These are phyloP conservation scores for Pichia sorboxylosa DNA, from an alignment of 1,139 yeast genomes.

Conservation along the genomic window DNA sequence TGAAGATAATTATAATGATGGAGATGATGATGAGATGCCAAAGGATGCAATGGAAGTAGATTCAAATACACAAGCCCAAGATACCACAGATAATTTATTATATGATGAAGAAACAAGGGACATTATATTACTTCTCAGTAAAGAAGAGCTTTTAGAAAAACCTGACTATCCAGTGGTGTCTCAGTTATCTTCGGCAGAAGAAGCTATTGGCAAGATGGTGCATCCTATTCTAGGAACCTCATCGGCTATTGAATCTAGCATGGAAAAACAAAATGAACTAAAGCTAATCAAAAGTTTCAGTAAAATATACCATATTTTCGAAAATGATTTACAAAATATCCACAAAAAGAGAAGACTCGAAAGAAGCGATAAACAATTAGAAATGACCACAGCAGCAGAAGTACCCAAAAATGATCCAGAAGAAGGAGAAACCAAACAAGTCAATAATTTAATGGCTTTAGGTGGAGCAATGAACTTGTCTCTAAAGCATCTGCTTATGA, in stretches of 20 bases:
- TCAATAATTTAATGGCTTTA: constrained; percentile 34
- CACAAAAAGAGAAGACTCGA: constrained; percentile 69
- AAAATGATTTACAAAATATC: constrained; percentile 68
- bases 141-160: constrained; percentile 11
- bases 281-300: constrained; percentile 34
- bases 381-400: constrained; percentile 21
- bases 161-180: constrained; percentile 20
- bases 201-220: constrained; percentile 22
- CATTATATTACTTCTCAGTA: constrained; percentile 5
- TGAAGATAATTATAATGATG: background rate
- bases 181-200: constrained; percentile 18
- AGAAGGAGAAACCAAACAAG: constrained; percentile 16
- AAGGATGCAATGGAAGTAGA: constrained; percentile 8
- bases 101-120: constrained; percentile 4
- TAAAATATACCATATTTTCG: constrained; percentile 74
- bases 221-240: constrained; percentile 25
- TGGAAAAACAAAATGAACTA: constrained; percentile 25
- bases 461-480: constrained; percentile 78
- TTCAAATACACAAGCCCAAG: background rate
- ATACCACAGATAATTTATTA: background rate
- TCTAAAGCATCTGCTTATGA: constrained; percentile 64
- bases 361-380: constrained; percentile 66
- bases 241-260: constrained; percentile 23
- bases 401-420: constrained; percentile 12
- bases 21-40: constrained; percentile 6